These are phyloP conservation scores for Nakaseomyces kungkrabaensis DNA, from an alignment of 1,139 yeast genomes.

Conservation along the genomic window DNA sequence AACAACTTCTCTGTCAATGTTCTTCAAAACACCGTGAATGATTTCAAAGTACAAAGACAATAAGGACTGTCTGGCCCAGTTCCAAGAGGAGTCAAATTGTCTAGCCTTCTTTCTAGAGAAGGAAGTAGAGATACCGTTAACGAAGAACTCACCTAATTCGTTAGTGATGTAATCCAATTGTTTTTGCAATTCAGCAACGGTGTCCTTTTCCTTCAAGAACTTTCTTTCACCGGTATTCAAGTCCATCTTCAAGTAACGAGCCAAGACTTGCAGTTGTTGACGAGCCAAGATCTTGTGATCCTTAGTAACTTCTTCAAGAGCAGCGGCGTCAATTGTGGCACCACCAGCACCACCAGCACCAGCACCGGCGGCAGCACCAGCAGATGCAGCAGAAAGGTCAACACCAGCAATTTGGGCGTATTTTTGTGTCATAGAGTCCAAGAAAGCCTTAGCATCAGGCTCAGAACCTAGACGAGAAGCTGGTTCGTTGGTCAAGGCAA, in stretches of 20 bases:
- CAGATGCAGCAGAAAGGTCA: constrained; percentile 57
- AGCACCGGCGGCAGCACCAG: constrained; percentile 42
- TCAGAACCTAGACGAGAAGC: constrained; percentile 78
- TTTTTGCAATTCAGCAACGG: constrained; percentile 69
- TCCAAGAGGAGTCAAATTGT: constrained; percentile 96
- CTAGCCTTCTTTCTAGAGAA: constrained; percentile 91
- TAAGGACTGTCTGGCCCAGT: constrained; percentile 98
- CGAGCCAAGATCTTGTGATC: constrained; percentile 84
- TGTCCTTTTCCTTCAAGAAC: constrained; percentile 78
- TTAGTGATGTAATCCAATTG: constrained; percentile 89
- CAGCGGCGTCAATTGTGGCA: constrained; percentile 90
- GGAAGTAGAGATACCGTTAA: constrained; percentile 81
- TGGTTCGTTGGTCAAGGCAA: constrained; percentile 85
- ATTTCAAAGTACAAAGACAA: constrained; percentile 90
- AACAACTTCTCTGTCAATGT: constrained; percentile 91
- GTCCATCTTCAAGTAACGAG: constrained; percentile 88
- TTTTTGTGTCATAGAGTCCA: constrained; percentile 72
- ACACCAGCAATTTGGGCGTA: constrained; percentile 80
- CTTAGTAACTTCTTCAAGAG: constrained; percentile 85
- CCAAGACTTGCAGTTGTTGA: constrained; percentile 91
- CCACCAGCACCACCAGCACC: constrained; percentile 65
- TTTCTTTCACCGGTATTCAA: constrained; percentile 85
- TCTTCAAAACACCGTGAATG: constrained; percentile 78
- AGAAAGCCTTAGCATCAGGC: constrained; percentile 79
- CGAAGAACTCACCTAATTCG: constrained; percentile 93